Evolutionary conservation across 148 eudicot species (phyloP), one percentile per base, ranked within the genome.

Genomic region (Mesembryanthemum crystallinum): DNA sequence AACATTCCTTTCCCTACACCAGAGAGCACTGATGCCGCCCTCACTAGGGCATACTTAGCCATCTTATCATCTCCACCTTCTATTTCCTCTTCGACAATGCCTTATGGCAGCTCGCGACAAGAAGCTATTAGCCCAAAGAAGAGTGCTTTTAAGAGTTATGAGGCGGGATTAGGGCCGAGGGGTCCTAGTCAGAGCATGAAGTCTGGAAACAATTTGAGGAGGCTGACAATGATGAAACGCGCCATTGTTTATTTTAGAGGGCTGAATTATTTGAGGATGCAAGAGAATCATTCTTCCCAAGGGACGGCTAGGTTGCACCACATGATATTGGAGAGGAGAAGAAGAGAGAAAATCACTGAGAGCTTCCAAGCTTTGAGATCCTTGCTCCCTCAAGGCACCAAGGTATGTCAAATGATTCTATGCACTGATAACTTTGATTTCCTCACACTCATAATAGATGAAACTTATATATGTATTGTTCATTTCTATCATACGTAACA

Each of bases 261-360:
- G 71, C 49, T 93, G 42, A 74, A 80, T 75, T 39, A 32, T 63
- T 76, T 71, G 71, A 71, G 85, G 43, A 60, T 61, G 21, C 88
- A 80, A 63, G 86, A 84, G 66, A 61, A 68, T 8, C 74, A 71
- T 2, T 7, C 71, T 21, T 37, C 68, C 9, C 80, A 74, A n/a
- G 86, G 80, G 60, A 71, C 93, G 42, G 72, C 84, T 0, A 82
- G 73, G 64, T 29, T 90, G 79, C 92, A 92, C 64, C 99, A 95
- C 57, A 89, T 91, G 90, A 90, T 95, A 39, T 85, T 91, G 0
- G 99, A 95, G 75, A 80, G 99, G 70, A 86, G 81, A 75, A 78
- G 99, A 35, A 80, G 99, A 43, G 94, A 91, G 75, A 95, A 95
- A 67, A 88, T 92, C 60, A 95, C 91, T 60, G 97, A 92, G 25